phyloP scores from a whole-genome alignment of 2,329 filamentous ascomycete genomes.

The Claviceps citrina region DNA sequence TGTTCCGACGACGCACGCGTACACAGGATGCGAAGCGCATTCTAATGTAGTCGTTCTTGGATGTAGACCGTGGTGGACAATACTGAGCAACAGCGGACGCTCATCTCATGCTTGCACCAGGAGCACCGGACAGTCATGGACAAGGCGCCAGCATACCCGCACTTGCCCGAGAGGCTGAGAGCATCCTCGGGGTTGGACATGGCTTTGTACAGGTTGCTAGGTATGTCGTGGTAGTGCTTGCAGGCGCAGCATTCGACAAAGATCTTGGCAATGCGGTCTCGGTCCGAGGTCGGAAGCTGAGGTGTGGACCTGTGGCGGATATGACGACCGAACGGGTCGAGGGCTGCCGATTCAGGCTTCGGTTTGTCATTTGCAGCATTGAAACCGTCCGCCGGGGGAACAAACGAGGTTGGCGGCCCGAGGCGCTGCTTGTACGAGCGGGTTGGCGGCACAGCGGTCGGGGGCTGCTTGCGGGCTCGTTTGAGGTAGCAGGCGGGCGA shows the following conservation, averaged over 20 bases:
- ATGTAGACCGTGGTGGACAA: slow-evolving; percentile 52
- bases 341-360: background rate
- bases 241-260: slow-evolving; percentile 51
- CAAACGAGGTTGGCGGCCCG: slow-evolving; percentile 10
- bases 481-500: slow-evolving; percentile 10
- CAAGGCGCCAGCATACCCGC: slow-evolving; percentile 40
- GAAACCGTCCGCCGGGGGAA: slow-evolving; percentile 2
- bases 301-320: slow-evolving; percentile 6
- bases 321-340: slow-evolving; percentile 1
- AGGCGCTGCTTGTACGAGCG: slow-evolving; percentile 8
- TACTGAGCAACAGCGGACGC: slow-evolving; percentile 50
- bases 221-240: slow-evolving; percentile 51
- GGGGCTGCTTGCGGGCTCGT: slow-evolving; percentile 9
- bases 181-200: slow-evolving; percentile 45
- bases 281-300: slow-evolving; percentile 5
- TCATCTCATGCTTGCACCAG: slow-evolving; percentile 61
- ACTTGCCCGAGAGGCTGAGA: slow-evolving; percentile 30
- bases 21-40: too few relatives aligned
- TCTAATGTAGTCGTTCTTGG: slow-evolving; percentile 43
- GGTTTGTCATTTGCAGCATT: background rate
- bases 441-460: slow-evolving; percentile 5
- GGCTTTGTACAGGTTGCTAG: slow-evolving; percentile 46
- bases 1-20: too few relatives aligned
- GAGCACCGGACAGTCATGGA: slow-evolving; percentile 51
- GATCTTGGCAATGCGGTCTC: slow-evolving; percentile 41